Base-by-base conservation (phyloP, 768 basidiomycete genomes). In the Phylloporus scabripes region DNA sequence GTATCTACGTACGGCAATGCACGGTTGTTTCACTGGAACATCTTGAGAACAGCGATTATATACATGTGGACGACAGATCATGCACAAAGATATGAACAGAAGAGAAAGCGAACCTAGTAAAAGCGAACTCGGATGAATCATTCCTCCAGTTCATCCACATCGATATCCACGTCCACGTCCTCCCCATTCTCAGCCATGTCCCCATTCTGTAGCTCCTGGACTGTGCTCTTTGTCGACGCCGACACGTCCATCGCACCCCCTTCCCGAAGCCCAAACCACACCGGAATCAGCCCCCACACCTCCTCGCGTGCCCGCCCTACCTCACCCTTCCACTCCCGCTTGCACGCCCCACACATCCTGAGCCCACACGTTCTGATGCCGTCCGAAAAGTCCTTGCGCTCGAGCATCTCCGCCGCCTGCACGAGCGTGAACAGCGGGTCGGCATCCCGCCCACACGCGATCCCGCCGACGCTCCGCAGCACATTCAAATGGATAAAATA, bases 401-500 rank as follows among this genome's bases (percentile, higher is more conserved):
- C 73, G 39, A 88, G 71, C 87, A 88, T 87, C 57, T 85, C 85
- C 46, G 74, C 71, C 14, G 81, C 81, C 65, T 87, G 86, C 4
- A 71, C 58, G 38, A 89, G 75, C 48, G 85, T 84, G 59, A 75
- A 85, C 20, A 89, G 65, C 45, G 84, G 82, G 59, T 89, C 87
- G 3, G 81, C 85, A 58, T 88, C 85, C 21, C 87, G 74, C 41
- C 86, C 86, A 47, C 72, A 74, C 1, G 85, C 78, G 49, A 88
- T 81, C 0, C 87, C 87, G 0, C 83, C 81, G 38, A 88, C 76
- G 18, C 81, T 76, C 48, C 86, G 80, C 36, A 87, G 67, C 26
- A 83, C 69, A 63, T 88, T 87, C 49, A 88, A 76, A 71, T 78
- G 79, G 69, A 89, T 80, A 62, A 81, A 85, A 66, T 87, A 84